Evolutionary conservation across 2,329 filamentous ascomycete genomes (phyloP), one percentile per base, ranked within the genome.

Genomic region (Aspergillus ochraceus): DNA sequence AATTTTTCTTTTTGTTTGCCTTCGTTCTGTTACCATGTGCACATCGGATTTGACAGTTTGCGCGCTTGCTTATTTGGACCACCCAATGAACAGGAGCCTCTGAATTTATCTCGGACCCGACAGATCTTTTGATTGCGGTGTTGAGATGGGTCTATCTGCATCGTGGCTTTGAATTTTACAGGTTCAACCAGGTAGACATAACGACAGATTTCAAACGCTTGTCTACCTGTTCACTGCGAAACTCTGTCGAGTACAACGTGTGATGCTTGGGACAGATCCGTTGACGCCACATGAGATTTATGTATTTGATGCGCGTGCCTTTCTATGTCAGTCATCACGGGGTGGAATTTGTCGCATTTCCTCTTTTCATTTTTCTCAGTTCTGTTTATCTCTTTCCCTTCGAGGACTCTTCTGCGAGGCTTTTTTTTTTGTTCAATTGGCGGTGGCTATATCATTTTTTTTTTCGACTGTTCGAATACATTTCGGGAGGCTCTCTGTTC

Each of bases 301-400:
- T 56, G 60, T 58, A 63, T 60, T 46, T 45, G 30, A 58, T 30
- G 51, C 19, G 54, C 51, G 51, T 59, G 57, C 39, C 52, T 47
- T 57, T 62, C 60, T 55, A 52, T 53, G 55, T 66, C 54, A 56
- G 49, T 52, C 49, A 60, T 60, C 55, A 60, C 47, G 57, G 57
- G 60, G 58, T 61, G 64, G 55, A 56, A 53, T 62, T 52, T 67
- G 63, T 60, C 64, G 61, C 64, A 59, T 66, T 64, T 59, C 45
- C 54, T 55, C 19, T 59, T 47, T 59, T 63, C 14, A 50, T 49
- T 50, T 52, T 52, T 29, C 17, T 42, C 39, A 10, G 45, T 59
- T 47, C 30, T 49, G 36, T 60, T 53, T 50, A 11, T 54, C 52
- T 63, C 36, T 42, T 46, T 36, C 24, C 32, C 32, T 52, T 53